A percentile compares a stretch with the other conserved stretches of the same genome.
Evolutionary conservation across 208 protist species (phyloP).

Genomic region (Acanthamoeba sp.): DNA sequence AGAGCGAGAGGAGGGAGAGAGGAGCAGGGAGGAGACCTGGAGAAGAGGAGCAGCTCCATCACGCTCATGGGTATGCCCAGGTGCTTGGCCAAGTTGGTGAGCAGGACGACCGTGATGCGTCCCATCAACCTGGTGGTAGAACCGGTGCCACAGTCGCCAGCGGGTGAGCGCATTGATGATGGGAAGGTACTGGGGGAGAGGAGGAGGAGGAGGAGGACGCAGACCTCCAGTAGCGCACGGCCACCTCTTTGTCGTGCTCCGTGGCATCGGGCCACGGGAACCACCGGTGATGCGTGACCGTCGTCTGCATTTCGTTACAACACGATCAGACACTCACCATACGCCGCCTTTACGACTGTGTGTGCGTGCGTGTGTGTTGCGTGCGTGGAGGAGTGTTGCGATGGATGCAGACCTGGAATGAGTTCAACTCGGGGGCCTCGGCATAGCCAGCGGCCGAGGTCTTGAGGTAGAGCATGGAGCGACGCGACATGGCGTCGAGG

Average conservation of each 20-base stretch:
- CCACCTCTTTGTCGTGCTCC: background rate
- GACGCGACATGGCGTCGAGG: slow-evolving; percentile 6
- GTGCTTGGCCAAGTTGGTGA: slow-evolving; percentile 8
- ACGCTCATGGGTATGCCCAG: slow-evolving; percentile 18
- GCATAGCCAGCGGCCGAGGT: slow-evolving; percentile 11
- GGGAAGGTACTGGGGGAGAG: no score
- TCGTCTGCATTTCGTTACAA: background rate
- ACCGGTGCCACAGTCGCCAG: no score
- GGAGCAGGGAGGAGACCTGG: background rate
- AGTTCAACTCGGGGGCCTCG: background rate
- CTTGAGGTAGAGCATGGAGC: slow-evolving; percentile 46
- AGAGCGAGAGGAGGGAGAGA: background rate
- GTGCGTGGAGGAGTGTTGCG: background rate
- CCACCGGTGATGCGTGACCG: slow-evolving; percentile 26
- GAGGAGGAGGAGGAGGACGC: no score
- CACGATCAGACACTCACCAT: no score
- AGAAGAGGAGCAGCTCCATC: slow-evolving; percentile 18
- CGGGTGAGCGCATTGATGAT: no score
- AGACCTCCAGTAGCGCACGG: slow-evolving; percentile 5
- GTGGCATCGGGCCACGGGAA: background rate
- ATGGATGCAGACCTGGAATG: background rate
- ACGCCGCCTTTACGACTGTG: no score
- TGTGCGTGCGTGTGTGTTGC: no score
- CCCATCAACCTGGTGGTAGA: background rate
- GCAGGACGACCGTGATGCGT: background rate